phyloP scores from a whole-genome alignment of 306 rosid species.

The Medicago ruthenica region DNA sequence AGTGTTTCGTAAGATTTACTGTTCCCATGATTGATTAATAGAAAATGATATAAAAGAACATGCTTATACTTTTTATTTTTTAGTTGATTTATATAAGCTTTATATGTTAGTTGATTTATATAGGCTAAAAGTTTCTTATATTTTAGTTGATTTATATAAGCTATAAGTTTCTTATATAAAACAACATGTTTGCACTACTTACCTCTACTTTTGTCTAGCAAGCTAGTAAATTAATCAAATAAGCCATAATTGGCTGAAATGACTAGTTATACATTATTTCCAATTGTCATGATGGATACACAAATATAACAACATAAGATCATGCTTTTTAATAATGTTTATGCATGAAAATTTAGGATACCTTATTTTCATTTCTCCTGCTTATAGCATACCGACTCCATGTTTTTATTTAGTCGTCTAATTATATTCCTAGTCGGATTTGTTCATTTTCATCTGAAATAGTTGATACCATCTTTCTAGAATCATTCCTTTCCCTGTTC shows the following conservation, averaged over 20 bases:
- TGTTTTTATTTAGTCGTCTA: too few species aligned
- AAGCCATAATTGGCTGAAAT: background rate
- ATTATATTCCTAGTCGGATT: too few species aligned
- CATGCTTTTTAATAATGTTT: background rate
- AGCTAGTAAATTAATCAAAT: too few species aligned
- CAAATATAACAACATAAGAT: background rate
- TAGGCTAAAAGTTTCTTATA: too few species aligned
- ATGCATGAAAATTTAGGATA: background rate
- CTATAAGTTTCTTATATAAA: too few species aligned
- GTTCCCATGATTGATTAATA: background rate
- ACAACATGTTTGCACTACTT: too few species aligned
- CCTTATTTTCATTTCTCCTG: too few species aligned
- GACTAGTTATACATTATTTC: background rate
- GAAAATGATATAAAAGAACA: background rate
- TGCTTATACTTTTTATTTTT: background rate
- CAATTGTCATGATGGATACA: background rate
- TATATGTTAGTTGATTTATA: background rate
- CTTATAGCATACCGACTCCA: too few species aligned
- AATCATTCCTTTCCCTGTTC: background rate
- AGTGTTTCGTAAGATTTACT: background rate
- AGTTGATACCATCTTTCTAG: conserved; percentile 11
- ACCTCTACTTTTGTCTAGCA: too few species aligned
- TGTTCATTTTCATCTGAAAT: background rate
- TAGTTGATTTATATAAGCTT: background rate
- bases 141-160: too few species aligned